Evolutionary conservation across 2,329 filamentous ascomycete species (phyloP).

Genomic region (Neofusicoccum sp.): DNA sequence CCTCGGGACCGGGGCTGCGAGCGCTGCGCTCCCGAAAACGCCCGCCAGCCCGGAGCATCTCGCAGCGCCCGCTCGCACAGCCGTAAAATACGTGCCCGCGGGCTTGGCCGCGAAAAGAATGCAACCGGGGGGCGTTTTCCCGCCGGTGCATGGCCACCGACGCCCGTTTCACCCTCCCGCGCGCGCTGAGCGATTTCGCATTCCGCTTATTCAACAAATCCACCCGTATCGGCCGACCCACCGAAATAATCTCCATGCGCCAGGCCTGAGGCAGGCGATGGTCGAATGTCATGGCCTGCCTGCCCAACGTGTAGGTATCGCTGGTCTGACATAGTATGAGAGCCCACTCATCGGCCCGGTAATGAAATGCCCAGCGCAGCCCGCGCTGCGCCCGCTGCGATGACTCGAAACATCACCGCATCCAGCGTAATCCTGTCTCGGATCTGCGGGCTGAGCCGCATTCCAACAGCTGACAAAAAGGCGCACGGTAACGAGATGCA

Average conservation of each 20-base stretch:
- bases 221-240: constrained; percentile 8
- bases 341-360: constrained; percentile 16
- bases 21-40: constrained; percentile 10
- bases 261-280: constrained; percentile 11
- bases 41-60: neutral
- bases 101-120: neutral
- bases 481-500: constrained; percentile 12
- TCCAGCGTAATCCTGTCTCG: constrained; percentile 3
- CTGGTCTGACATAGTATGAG: constrained; percentile 17
- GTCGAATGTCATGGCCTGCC: constrained; percentile 18
- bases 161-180: neutral
- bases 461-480: neutral
- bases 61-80: neutral
- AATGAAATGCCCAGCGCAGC: constrained; percentile 4
- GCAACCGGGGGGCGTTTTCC: neutral
- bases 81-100: neutral
- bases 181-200: constrained; percentile 17
- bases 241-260: neutral
- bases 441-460: constrained; percentile 13
- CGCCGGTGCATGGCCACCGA: neutral
- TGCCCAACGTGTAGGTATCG: constrained; percentile 3
- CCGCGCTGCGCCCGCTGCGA: neutral
- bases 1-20: constrained; percentile 9
- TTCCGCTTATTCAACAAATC: constrained; percentile 4
- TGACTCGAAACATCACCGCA: constrained; percentile 14